A percentile compares a stretch with the other conserved stretches of the same genome.
phyloP scores from a whole-genome alignment of 2,329 filamentous ascomycete species.

The Thielaviopsis euricoi region DNA sequence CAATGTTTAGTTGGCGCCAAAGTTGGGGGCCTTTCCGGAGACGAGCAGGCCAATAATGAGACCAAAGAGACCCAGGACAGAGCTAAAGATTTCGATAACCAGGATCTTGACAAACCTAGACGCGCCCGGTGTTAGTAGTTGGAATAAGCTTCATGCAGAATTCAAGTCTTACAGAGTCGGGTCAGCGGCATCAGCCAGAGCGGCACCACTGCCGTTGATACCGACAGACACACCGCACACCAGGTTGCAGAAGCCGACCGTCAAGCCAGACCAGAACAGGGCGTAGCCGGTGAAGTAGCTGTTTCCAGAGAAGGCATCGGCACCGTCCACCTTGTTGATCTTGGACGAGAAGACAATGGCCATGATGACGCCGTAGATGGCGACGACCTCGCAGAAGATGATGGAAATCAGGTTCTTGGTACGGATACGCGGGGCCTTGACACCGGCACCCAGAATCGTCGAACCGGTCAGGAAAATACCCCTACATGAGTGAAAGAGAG shows the following conservation, averaged over 20 bases:
- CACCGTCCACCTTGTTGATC: conserved; percentile 47
- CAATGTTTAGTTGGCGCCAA: conserved; percentile 26
- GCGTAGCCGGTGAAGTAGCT: conserved; percentile 93
- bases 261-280: conserved; percentile 88
- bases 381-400: conserved; percentile 99
- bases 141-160: background rate
- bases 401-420: conserved; percentile 99
- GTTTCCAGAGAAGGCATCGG: conserved; percentile 52
- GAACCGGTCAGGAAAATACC: conserved; percentile 98
- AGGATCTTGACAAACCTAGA: conserved; percentile 91
- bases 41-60: conserved; percentile 87
- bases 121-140: background rate
- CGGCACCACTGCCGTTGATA: conserved; percentile 94
- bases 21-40: conserved; percentile 66
- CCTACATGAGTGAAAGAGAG: conserved; percentile 43
- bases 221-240: conserved; percentile 93
- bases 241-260: conserved; percentile 89
- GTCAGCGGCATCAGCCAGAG: conserved; percentile 88
- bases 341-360: conserved; percentile 94
- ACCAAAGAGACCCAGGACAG: conserved; percentile 87
- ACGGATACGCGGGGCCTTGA: conserved; percentile 90
- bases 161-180: conserved; percentile 54
- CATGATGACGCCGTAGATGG: conserved; percentile 99
- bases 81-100: conserved; percentile 98
- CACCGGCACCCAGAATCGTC: conserved; percentile 90